Conservation (phyloP, 1,284 basidiomycete genomes). For the Cryptococcus wingfieldii region DNA sequence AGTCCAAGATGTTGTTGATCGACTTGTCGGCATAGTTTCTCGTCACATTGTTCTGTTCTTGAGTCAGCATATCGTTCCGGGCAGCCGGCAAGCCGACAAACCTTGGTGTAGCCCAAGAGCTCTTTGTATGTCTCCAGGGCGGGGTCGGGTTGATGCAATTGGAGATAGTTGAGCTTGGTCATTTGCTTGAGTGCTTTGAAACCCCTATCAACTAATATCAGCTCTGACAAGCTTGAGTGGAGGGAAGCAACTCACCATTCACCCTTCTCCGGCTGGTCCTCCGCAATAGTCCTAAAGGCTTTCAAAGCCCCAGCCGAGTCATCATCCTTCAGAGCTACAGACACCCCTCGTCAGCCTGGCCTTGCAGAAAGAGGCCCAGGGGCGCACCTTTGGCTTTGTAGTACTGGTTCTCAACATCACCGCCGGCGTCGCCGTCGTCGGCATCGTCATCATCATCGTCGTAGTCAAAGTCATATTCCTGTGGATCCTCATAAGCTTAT, state of each 20-base stretch:
- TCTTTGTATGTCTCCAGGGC: conserved; percentile 81
- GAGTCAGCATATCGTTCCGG: not conserved
- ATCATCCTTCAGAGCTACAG: conserved; percentile 81
- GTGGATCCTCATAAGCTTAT: not conserved
- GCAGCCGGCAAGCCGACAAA: conserved; percentile 17
- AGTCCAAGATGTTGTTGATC: conserved; percentile 97
- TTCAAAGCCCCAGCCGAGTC: conserved; percentile 81
- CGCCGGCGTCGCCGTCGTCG: conserved; percentile 58
- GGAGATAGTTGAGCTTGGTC: conserved; percentile 87
- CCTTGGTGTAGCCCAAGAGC: conserved; percentile 84
- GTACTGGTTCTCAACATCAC: conserved; percentile 98
- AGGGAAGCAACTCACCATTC: conserved; percentile 63
- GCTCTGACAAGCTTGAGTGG: not conserved
- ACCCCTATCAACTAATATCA: conserved; percentile 61
- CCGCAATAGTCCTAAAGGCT: conserved; percentile 80
- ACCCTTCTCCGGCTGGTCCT: conserved; percentile 82
- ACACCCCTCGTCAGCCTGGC: not conserved
- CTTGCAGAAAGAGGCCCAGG: not conserved
- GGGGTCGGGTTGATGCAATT: conserved; percentile 70
- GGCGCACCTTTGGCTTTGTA: conserved; percentile 89
- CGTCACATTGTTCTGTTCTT: conserved; percentile 38
- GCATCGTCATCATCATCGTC: conserved; percentile 77
- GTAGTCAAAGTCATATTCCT: conserved; percentile 98
- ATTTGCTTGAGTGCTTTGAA: conserved; percentile 99
- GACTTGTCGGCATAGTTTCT: conserved; percentile 80